Conservation (phyloP, 1,284 basidiomycete species). For the Cronartium quercuum region DNA sequence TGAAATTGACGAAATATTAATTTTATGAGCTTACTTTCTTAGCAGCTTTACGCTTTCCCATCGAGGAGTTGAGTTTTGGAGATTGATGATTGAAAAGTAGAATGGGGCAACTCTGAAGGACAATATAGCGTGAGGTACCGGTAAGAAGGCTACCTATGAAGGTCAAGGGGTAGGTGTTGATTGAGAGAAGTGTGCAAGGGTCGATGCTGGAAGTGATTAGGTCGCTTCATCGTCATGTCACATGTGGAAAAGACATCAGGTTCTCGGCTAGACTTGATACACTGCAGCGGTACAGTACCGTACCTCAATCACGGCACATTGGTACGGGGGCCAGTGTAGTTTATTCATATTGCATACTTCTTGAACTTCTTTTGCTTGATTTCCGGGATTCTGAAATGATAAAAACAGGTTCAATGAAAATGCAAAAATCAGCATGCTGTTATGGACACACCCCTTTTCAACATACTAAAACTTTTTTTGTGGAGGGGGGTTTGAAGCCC, state of each 20-base stretch:
- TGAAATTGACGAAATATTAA: background rate
- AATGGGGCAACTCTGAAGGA: background rate
- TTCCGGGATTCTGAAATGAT: too few relatives aligned
- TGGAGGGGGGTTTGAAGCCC: too few relatives aligned
- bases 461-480: background rate
- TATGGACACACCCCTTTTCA: background rate
- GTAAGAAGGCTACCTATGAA: too few relatives aligned
- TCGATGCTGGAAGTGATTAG: too few relatives aligned
- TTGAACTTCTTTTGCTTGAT: too few relatives aligned
- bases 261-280: background rate
- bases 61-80: background rate
- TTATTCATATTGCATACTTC: too few relatives aligned
- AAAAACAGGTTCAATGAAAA: background rate
- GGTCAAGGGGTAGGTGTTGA: too few relatives aligned
- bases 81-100: background rate
- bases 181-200: too few relatives aligned
- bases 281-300: background rate
- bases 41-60: slow-evolving; percentile 38
- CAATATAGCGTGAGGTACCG: background rate
- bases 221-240: too few relatives aligned
- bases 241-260: too few relatives aligned
- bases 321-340: background rate
- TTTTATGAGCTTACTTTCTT: slow-evolving; percentile 7
- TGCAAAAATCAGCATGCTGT: background rate
- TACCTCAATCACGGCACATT: background rate